These are phyloP conservation scores for Leccinum imitatum DNA, from an alignment of 768 basidiomycete genomes.

Conservation along the genomic window DNA sequence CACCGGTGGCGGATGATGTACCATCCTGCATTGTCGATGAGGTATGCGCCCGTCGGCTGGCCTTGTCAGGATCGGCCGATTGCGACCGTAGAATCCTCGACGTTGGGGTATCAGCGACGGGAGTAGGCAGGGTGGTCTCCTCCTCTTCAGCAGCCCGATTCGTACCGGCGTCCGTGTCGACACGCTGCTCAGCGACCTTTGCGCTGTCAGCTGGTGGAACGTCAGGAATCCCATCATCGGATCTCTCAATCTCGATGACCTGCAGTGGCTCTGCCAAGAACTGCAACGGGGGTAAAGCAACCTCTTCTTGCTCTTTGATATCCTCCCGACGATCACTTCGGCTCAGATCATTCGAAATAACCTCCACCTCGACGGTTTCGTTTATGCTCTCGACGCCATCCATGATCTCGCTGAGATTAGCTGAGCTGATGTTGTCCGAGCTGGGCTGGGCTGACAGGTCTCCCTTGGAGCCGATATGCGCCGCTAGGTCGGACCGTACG, in stretches of 20 bases:
- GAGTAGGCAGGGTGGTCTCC: slow-evolving; percentile 36
- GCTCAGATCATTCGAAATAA: slow-evolving; percentile 15
- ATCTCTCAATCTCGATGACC: slow-evolving; percentile 23
- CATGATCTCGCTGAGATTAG: slow-evolving; percentile 33
- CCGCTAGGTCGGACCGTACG: slow-evolving; percentile 80
- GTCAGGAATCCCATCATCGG: slow-evolving; percentile 22
- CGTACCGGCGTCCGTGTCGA: slow-evolving; percentile 24
- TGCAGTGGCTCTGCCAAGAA: slow-evolving; percentile 11
- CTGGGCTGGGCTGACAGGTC: slow-evolving; percentile 24
- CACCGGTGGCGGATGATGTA: slow-evolving; percentile 58
- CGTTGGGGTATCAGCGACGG: slow-evolving; percentile 36
- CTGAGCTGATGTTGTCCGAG: slow-evolving; percentile 29
- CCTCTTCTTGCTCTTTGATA: slow-evolving; percentile 29
- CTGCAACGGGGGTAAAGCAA: slow-evolving; percentile 1
- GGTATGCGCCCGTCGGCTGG: slow-evolving; percentile 55
- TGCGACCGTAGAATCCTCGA: slow-evolving; percentile 71
- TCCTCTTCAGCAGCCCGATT: slow-evolving; percentile 29
- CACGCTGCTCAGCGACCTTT: slow-evolving; percentile 8
- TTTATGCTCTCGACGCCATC: slow-evolving; percentile 33
- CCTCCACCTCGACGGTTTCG: slow-evolving; percentile 27
- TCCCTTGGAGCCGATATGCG: slow-evolving; percentile 51
- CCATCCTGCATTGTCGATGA: slow-evolving; percentile 51
- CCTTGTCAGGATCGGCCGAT: slow-evolving; percentile 74
- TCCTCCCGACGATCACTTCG: slow-evolving; percentile 20
- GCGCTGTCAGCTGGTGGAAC: slow-evolving; percentile 9